phyloP scores from a whole-genome alignment of 1,284 basidiomycete genomes.

The Porphyrellus sp. region DNA sequence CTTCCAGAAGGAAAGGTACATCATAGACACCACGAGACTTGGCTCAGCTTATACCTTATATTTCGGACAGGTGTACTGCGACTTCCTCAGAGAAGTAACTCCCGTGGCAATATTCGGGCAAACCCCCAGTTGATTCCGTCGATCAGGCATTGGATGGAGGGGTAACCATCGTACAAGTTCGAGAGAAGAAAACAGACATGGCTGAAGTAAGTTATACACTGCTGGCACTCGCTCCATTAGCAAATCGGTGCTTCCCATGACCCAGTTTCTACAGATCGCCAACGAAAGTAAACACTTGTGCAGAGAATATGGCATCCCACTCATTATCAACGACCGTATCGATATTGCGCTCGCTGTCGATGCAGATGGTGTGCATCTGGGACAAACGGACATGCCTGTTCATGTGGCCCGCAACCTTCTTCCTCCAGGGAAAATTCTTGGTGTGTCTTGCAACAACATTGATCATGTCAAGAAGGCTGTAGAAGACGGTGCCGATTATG shows the following conservation, averaged over 20 bases:
- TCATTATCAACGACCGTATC: conserved; percentile 91
- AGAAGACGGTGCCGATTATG: conserved; percentile 71
- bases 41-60: neutral
- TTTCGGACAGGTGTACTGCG: conserved; percentile 60
- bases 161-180: conserved; percentile 86
- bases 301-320: conserved; percentile 76
- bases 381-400: conserved; percentile 87
- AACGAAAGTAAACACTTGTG: conserved; percentile 70
- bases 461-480: conserved; percentile 60
- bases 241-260: neutral
- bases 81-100: conserved; percentile 73
- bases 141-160: conserved; percentile 75
- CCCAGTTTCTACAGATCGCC: conserved; percentile 80
- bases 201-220: conserved; percentile 54
- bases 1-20: conserved; percentile 76
- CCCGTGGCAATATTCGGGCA: neutral
- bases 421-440: conserved; percentile 72
- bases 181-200: conserved; percentile 82
- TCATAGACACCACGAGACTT: neutral
- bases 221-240: neutral
- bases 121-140: conserved; percentile 1
- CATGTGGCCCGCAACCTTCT: conserved; percentile 67
- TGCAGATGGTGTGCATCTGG: conserved; percentile 84
- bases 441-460: conserved; percentile 76
- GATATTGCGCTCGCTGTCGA: conserved; percentile 81